These are phyloP conservation scores for Melocanna baccifera DNA, from an alignment of 176 grass and related monocot genomes.

Conservation along the genomic window DNA sequence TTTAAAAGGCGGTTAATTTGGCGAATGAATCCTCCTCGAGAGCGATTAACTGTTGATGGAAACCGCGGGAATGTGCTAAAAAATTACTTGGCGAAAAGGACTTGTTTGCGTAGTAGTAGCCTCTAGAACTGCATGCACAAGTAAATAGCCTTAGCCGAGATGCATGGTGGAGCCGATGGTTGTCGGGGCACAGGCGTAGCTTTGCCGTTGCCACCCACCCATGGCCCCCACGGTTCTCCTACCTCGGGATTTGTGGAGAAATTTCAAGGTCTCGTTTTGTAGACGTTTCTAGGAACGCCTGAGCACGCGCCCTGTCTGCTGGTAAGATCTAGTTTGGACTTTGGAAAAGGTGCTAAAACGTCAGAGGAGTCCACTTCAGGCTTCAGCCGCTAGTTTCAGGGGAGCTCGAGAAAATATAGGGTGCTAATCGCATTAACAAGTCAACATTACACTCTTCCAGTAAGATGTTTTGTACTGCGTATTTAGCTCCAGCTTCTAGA, in stretches of 20 bases:
- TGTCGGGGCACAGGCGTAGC: background rate
- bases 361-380: background rate
- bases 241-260: background rate
- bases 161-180: conserved; percentile 16
- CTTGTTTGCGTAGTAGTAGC: conserved; percentile 1
- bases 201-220: background rate
- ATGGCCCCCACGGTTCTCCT: conserved; percentile 7
- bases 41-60: conserved; percentile 19
- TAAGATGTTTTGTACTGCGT: background rate
- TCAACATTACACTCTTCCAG: background rate
- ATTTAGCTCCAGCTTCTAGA: background rate
- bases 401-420: background rate
- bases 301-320: too few relatives aligned
- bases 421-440: background rate
- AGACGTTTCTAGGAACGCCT: conserved; percentile 23
- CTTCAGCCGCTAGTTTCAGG: background rate
- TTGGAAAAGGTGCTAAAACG: background rate
- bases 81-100: conserved; percentile 1
- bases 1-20: conserved; percentile 25
- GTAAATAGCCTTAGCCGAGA: background rate
- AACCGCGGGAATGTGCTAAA: conserved; percentile 37
- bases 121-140: background rate
- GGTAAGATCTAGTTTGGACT: background rate
- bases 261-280: background rate
- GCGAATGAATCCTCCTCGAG: background rate